Conservation (phyloP, 768 basidiomycete genomes). For the Symmetrospora coprosmae region DNA sequence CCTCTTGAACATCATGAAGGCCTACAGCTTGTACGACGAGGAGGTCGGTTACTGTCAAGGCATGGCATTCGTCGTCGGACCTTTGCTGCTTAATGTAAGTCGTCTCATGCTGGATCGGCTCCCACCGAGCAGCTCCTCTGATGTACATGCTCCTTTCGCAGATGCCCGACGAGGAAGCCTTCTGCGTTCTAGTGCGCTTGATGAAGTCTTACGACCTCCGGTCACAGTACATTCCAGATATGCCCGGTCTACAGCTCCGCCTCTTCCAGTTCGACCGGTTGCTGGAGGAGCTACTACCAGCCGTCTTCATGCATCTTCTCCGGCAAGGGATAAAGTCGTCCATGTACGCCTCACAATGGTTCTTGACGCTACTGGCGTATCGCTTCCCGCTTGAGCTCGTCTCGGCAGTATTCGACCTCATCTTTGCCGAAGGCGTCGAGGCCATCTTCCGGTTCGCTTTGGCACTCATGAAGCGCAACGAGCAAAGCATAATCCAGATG, state of each 20-base stretch:
- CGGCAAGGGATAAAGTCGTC: constrained; percentile 90
- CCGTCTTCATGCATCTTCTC: constrained; percentile 80
- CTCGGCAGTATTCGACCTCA: constrained; percentile 90
- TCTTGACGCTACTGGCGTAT: constrained; percentile 81
- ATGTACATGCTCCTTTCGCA: constrained; percentile 35
- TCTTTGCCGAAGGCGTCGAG: constrained; percentile 90
- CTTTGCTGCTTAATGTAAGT: constrained; percentile 70
- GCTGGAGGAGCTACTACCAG: constrained; percentile 79
- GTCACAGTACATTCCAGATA: constrained; percentile 95
- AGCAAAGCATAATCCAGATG: constrained; percentile 57
- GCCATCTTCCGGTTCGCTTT: constrained; percentile 92
- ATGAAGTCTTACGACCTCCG: constrained; percentile 95
- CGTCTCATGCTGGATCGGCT: neutral
- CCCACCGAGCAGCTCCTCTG: neutral
- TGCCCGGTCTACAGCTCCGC: constrained; percentile 90
- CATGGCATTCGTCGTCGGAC: constrained; percentile 86
- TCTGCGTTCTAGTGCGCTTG: constrained; percentile 79
- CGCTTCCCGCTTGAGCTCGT: constrained; percentile 91
- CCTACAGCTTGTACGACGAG: constrained; percentile 73
- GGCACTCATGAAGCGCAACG: constrained; percentile 71
- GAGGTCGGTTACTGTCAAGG: constrained; percentile 98
- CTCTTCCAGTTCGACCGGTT: constrained; percentile 85
- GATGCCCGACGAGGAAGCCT: constrained; percentile 99
- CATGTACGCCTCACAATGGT: constrained; percentile 99
- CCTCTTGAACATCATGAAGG: constrained; percentile 92